A percentile compares a stretch with the other conserved stretches of the same genome.
Conservation (phyloP, 1,284 basidiomycete species). For the Cystobasidiaceae sp. region DNA sequence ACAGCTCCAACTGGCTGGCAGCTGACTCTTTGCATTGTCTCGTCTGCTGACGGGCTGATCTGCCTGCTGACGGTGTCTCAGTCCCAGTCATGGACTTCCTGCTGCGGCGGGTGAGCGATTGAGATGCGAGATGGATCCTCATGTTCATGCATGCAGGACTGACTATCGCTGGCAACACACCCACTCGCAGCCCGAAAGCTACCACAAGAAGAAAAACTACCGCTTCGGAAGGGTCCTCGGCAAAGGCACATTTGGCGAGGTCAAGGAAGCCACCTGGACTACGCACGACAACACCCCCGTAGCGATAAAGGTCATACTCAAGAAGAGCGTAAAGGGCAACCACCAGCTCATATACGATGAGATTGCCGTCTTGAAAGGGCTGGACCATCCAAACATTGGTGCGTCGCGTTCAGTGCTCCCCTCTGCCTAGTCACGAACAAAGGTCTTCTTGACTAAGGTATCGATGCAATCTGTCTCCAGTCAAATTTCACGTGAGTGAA, state of each 20-base stretch:
- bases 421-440: background rate
- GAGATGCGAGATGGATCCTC: background rate
- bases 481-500: slow-evolving; percentile 28
- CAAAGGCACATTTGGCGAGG: slow-evolving; percentile 32
- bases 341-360: slow-evolving; percentile 76
- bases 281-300: slow-evolving; percentile 62
- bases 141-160: too few species aligned
- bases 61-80: background rate
- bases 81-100: slow-evolving; percentile 10
- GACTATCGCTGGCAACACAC: background rate
- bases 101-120: slow-evolving; percentile 11
- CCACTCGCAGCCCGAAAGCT: slow-evolving; percentile 36
- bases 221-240: slow-evolving; percentile 58
- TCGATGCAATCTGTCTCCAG: background rate
- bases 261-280: slow-evolving; percentile 53
- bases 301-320: slow-evolving; percentile 75
- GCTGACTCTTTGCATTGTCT: background rate
- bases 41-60: background rate
- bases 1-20: background rate
- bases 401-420: background rate
- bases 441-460: background rate
- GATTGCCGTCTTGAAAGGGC: slow-evolving; percentile 78
- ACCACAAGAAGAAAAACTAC: slow-evolving; percentile 40
- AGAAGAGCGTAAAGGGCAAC: slow-evolving; percentile 71
- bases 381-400: slow-evolving; percentile 80